These are phyloP conservation scores for Lepidium aucheri DNA, from an alignment of 345 rosid genomes.

Conservation along the genomic window DNA sequence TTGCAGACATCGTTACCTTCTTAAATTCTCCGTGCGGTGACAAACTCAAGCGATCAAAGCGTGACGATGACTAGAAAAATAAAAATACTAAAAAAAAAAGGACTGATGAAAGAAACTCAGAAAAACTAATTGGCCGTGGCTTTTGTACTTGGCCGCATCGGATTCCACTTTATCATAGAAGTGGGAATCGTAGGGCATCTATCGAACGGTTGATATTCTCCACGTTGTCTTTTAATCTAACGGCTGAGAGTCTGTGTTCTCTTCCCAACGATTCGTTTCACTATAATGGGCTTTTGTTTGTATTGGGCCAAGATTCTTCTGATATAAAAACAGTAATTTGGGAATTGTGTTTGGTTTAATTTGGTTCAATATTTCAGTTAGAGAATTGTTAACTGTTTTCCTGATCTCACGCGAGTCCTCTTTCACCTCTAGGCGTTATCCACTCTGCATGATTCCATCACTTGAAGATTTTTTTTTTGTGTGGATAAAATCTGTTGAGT, in stretches of 20 bases:
- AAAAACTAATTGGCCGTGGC: not conserved
- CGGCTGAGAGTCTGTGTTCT: not conserved
- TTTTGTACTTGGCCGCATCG: slow-evolving; percentile 19
- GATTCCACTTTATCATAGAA: slow-evolving; percentile 3
- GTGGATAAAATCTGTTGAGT: not conserved
- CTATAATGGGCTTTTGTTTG: not conserved
- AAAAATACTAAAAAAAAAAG: not conserved
- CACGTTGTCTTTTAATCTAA: not conserved
- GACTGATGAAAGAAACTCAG: not conserved
- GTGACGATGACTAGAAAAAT: not conserved
- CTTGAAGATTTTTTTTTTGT: not conserved
- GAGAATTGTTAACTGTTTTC: not conserved
- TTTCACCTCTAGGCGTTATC: not conserved
- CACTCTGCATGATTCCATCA: not conserved
- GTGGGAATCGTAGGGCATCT: slow-evolving; percentile 13
- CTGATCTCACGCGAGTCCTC: not conserved
- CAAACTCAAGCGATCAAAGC: not conserved
- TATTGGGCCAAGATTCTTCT: not conserved
- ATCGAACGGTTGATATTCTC: slow-evolving; percentile 13
- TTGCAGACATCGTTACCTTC: slow-evolving; percentile 27
- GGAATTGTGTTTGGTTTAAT: not conserved
- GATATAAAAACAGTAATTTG: too few relatives aligned
- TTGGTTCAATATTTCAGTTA: not conserved
- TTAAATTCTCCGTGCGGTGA: slow-evolving; percentile 16
- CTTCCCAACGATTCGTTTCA: not conserved